Percentiles rank a stretch among this genome's conserved stretches.
Conservation (phyloP, 495 filamentous ascomycete genomes). For the Evernia prunastri region DNA sequence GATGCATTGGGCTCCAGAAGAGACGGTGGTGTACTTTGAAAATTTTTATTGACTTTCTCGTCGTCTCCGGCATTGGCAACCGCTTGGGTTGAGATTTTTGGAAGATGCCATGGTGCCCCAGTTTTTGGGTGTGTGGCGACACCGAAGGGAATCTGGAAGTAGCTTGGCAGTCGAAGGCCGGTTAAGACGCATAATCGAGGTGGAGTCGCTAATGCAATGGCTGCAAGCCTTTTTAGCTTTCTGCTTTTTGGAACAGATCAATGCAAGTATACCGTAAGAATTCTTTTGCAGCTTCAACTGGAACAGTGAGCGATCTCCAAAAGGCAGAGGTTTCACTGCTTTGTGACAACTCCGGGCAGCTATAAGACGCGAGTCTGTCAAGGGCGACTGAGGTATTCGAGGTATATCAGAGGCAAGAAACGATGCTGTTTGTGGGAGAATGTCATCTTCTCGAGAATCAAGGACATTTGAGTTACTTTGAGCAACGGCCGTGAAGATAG, state of each 20-base stretch:
- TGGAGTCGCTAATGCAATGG: slow-evolving; percentile 59
- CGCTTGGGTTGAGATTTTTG: slow-evolving; percentile 30
- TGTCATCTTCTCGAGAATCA: not conserved
- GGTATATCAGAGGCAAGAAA: not conserved
- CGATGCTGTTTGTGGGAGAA: not conserved
- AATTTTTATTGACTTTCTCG: not conserved
- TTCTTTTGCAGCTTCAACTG: slow-evolving; percentile 50
- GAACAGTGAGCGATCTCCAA: slow-evolving; percentile 35
- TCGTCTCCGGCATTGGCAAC: not conserved
- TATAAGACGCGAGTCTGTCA: slow-evolving; percentile 19
- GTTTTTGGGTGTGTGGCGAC: slow-evolving; percentile 52
- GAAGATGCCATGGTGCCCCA: slow-evolving; percentile 52
- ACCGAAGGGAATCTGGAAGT: slow-evolving; percentile 58
- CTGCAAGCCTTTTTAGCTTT: slow-evolving; percentile 34
- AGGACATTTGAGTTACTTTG: not conserved
- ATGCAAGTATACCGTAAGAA: slow-evolving; percentile 48
- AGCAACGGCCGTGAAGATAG: not conserved
- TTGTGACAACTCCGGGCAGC: slow-evolving; percentile 37
- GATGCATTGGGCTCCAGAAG: slow-evolving; percentile 5
- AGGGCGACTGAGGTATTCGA: slow-evolving; percentile 21
- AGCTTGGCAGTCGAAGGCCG: slow-evolving; percentile 47
- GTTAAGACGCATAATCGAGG: slow-evolving; percentile 58
- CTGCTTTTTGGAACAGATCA: slow-evolving; percentile 15
- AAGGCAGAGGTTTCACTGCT: slow-evolving; percentile 25
- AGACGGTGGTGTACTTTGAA: not conserved